These are phyloP conservation scores for Podosphaera fusca DNA, from an alignment of 2,329 filamentous ascomycete species.

Conservation along the genomic window DNA sequence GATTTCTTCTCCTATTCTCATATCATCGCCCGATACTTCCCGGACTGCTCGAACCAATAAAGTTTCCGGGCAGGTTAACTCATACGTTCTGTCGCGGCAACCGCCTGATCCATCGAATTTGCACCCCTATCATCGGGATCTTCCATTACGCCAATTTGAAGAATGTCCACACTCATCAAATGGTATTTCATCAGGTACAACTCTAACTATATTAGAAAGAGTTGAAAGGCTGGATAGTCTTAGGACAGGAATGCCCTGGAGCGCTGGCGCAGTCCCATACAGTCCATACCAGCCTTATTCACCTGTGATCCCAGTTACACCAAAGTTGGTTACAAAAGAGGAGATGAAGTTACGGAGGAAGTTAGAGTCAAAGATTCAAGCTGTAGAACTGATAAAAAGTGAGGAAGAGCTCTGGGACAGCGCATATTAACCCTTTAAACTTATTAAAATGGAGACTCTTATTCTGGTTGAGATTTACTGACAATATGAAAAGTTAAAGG, in stretches of 20 bases:
- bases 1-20: conserved; percentile 44
- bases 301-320: conserved; percentile 52
- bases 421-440: background rate
- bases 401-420: background rate
- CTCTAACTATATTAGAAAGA: conserved; percentile 42
- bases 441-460: too few species aligned
- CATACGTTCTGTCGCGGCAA: background rate
- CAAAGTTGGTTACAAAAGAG: conserved; percentile 45
- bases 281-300: conserved; percentile 61
- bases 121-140: conserved; percentile 17
- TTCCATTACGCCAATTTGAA: conserved; percentile 40
- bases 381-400: background rate
- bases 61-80: too few species aligned
- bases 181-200: conserved; percentile 22
- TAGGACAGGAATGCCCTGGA: conserved; percentile 33
- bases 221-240: conserved; percentile 27
- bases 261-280: conserved; percentile 42
- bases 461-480: too few species aligned
- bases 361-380: conserved; percentile 19
- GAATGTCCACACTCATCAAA: conserved; percentile 29
- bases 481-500: too few species aligned
- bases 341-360: conserved; percentile 48
- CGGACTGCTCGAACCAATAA: background rate
- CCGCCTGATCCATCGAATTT: background rate
- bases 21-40: conserved; percentile 29